Evolutionary conservation across 257 asterid genomes (phyloP).

Genomic region (Ligustrum vulgare): DNA sequence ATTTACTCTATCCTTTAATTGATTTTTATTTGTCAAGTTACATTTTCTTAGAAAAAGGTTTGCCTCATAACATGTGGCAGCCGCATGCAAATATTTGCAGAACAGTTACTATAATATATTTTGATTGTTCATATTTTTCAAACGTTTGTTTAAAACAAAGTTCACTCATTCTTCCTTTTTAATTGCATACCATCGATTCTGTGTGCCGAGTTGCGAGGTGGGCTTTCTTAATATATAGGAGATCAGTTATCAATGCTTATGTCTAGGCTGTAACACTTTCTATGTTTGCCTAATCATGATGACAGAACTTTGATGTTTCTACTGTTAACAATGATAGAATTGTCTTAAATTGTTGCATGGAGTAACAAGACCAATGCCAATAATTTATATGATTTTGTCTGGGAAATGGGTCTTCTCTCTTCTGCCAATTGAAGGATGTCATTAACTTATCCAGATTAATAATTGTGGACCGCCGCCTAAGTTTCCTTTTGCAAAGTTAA

Average conservation of each 20-base stretch:
- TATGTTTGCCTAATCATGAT: background rate
- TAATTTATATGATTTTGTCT: background rate
- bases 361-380: background rate
- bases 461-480: background rate
- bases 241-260: background rate
- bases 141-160: background rate
- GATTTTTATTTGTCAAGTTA: background rate
- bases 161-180: background rate
- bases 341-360: background rate
- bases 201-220: background rate
- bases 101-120: background rate
- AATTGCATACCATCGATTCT: background rate
- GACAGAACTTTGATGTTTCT: background rate
- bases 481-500: background rate
- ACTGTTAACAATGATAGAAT: background rate
- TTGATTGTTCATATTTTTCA: background rate
- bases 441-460: background rate
- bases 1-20: conserved; percentile 27
- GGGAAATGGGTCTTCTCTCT: background rate
- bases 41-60: background rate
- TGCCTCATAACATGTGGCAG: background rate
- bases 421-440: background rate
- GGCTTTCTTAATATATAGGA: background rate
- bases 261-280: background rate
- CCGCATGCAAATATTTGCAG: background rate